Conservation (phyloP, 495 filamentous ascomycete genomes). For the Xylaria telfairii region DNA sequence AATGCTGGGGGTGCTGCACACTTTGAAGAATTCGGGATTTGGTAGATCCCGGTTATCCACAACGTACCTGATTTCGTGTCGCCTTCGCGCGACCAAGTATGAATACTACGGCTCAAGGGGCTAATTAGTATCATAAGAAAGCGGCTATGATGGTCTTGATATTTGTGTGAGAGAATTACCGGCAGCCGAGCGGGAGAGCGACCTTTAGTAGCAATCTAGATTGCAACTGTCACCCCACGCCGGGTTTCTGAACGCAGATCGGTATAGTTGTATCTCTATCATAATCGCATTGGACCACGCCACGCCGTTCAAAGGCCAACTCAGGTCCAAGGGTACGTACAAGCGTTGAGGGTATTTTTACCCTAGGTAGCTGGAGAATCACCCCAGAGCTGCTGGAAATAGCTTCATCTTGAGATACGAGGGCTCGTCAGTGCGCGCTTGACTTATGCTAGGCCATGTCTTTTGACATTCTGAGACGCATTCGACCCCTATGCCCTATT, state of each 20-base stretch:
- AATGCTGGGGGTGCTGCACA: background rate
- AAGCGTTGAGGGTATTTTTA: background rate
- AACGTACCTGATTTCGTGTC: background rate
- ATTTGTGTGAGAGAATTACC: background rate
- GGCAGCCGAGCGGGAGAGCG: background rate
- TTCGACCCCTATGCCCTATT: background rate
- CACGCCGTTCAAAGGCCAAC: background rate
- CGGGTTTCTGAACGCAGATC: background rate
- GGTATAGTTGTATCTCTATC: background rate
- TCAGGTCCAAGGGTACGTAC: background rate
- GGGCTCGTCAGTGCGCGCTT: background rate
- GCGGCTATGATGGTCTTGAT: conserved; percentile 3
- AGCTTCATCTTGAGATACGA: background rate
- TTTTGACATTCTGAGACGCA: background rate
- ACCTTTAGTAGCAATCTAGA: background rate
- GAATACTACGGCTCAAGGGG: background rate
- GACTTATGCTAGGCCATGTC: background rate
- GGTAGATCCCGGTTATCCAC: conserved; percentile 11
- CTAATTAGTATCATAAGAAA: conserved; percentile 8
- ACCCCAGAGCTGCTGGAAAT: background rate
- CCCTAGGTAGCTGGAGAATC: background rate
- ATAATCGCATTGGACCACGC: background rate
- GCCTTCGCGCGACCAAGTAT: background rate
- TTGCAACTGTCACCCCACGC: background rate
- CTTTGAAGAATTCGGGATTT: conserved; percentile 4